A percentile compares a stretch with the other conserved stretches of the same genome.
Evolutionary conservation across 495 filamentous ascomycete species (phyloP).

Genomic region (Penicillium daleae): DNA sequence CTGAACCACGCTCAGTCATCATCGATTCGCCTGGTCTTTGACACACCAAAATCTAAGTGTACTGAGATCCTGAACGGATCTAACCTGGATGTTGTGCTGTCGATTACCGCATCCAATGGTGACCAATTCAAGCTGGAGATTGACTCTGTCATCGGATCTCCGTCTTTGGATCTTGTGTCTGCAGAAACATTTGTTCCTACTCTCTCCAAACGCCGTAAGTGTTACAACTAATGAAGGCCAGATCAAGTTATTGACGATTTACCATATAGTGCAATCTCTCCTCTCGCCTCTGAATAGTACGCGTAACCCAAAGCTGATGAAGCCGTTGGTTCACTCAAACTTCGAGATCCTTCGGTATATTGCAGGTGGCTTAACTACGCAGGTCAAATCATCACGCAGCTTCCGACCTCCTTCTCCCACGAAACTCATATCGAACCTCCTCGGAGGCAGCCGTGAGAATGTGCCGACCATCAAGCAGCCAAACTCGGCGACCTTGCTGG

Average conservation of each 20-base stretch:
- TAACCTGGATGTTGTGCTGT: slow-evolving; percentile 45
- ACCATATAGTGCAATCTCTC: slow-evolving; percentile 48
- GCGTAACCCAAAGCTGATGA: slow-evolving; percentile 67
- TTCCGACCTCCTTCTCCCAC: slow-evolving; percentile 83
- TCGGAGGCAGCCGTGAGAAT: slow-evolving; percentile 59
- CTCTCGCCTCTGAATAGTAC: slow-evolving; percentile 70
- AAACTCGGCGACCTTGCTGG: slow-evolving; percentile 41
- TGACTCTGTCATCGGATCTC: slow-evolving; percentile 61
- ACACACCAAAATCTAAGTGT: slow-evolving; percentile 37
- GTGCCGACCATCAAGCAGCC: slow-evolving; percentile 40
- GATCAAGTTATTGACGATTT: slow-evolving; percentile 6
- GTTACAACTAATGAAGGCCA: not conserved
- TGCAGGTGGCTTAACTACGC: slow-evolving; percentile 60
- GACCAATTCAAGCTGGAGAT: slow-evolving; percentile 63
- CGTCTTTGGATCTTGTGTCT: slow-evolving; percentile 69
- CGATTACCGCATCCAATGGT: slow-evolving; percentile 35
- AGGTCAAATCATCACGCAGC: slow-evolving; percentile 55
- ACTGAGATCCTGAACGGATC: slow-evolving; percentile 35
- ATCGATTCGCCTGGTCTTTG: slow-evolving; percentile 44
- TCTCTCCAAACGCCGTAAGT: slow-evolving; percentile 69
- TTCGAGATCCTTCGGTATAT: slow-evolving; percentile 75
- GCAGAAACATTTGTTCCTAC: slow-evolving; percentile 68
- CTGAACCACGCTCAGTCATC: slow-evolving; percentile 35
- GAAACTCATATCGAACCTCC: slow-evolving; percentile 84
- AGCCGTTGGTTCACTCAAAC: slow-evolving; percentile 50